A percentile compares a stretch with the other conserved stretches of the same genome.
Conservation (phyloP, 345 rosid genomes). For the Moricandia moricandioides region DNA sequence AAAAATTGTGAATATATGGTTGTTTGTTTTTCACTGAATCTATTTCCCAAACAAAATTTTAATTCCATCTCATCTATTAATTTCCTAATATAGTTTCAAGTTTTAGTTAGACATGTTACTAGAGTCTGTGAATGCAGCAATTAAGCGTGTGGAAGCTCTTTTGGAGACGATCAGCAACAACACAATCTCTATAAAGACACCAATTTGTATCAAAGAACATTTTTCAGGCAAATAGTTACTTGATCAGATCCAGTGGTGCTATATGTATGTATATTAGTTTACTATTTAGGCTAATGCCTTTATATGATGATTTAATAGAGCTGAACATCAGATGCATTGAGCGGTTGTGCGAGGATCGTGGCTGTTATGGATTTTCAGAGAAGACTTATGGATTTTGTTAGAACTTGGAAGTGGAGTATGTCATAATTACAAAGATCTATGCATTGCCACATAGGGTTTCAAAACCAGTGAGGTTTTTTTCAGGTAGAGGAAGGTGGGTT, state of each 20-base stretch:
- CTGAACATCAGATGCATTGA: conserved; percentile 92
- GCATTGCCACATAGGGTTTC: no score
- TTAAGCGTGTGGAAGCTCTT: conserved; percentile 76
- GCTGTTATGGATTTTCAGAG: conserved; percentile 88
- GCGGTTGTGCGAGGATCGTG: conserved; percentile 91
- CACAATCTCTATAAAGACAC: conserved; percentile 56
- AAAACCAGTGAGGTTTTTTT: no score
- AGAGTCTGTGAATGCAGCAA: conserved; percentile 80
- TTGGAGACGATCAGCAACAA: conserved; percentile 72
- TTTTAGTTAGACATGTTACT: conserved; percentile 96
- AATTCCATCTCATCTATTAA: no score
- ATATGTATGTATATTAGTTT: neutral
- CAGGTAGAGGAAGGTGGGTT: no score
- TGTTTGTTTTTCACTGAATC: no score
- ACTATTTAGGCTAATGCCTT: conserved; percentile 10
- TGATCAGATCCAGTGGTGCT: conserved; percentile 2
- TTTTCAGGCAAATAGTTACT: conserved; percentile 59
- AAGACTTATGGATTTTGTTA: conserved; percentile 34
- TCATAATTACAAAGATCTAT: no score
- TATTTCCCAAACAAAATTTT: no score
- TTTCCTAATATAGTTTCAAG: conserved; percentile 47
- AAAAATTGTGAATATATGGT: no score
- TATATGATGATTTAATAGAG: conserved; percentile 47
- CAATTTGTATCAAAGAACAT: conserved; percentile 66
- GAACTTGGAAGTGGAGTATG: no score